Evolutionary conservation across 1,284 basidiomycete genomes (phyloP).

Genomic region (Puccinia polysora): DNA sequence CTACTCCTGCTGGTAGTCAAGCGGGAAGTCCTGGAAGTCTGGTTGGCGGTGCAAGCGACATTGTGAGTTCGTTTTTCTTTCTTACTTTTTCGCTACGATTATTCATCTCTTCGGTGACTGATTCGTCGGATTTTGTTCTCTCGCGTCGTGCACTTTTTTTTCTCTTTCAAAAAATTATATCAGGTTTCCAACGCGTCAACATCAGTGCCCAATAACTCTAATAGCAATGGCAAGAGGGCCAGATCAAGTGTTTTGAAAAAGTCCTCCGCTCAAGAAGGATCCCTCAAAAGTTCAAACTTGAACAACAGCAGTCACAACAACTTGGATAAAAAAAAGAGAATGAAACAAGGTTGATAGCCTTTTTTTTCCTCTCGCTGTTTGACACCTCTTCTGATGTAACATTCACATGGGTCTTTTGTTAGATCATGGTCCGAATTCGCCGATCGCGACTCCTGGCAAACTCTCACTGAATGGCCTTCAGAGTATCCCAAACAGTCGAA

Average conservation of each 20-base stretch:
- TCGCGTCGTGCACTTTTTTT: not conserved
- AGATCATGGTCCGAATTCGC: constrained; percentile 29
- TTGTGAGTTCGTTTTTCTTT: constrained; percentile 5
- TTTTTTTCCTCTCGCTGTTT: not conserved
- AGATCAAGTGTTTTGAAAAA: constrained; percentile 14
- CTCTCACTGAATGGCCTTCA: constrained; percentile 9
- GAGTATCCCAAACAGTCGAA: constrained; percentile 3
- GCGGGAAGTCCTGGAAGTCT: constrained; percentile 42
- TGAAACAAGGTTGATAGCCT: constrained; percentile 21
- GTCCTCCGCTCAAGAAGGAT: constrained; percentile 2
- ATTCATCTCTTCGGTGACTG: no score
- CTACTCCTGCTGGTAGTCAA: constrained; percentile 25
- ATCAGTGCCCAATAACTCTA: constrained; percentile 16
- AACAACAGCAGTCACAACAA: not conserved
- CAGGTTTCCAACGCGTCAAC: constrained; percentile 9
- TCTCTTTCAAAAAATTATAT: no score
- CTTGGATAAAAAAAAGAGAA: constrained; percentile 34
- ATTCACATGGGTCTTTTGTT: not conserved
- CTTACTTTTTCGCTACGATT: no score
- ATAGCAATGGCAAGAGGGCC: constrained; percentile 10
- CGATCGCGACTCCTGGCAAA: not conserved
- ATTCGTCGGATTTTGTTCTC: no score
- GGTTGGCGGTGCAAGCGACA: constrained; percentile 28
- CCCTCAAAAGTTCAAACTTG: not conserved
- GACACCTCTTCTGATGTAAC: not conserved